Conservation (phyloP, 2,329 filamentous ascomycete species). For the Penicillium sumatraense region DNA sequence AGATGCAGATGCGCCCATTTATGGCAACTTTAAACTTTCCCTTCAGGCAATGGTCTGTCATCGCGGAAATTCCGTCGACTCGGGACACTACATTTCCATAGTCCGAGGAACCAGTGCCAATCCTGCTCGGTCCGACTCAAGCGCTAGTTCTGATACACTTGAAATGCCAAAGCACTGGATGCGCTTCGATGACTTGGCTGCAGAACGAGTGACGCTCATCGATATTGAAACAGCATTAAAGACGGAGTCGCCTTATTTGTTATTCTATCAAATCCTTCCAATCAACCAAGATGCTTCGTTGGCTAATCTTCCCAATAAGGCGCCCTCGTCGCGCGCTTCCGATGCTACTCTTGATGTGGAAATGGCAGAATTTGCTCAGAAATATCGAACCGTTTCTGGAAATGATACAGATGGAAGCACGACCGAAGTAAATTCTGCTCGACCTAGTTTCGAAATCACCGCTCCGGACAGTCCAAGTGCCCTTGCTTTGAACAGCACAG, state of each 20-base stretch:
- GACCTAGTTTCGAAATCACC: slow-evolving; percentile 46
- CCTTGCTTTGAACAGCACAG: slow-evolving; percentile 4
- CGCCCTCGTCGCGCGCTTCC: slow-evolving; percentile 33
- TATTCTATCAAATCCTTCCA: slow-evolving; percentile 94
- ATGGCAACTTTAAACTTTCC: slow-evolving; percentile 90
- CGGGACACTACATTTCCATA: slow-evolving; percentile 89
- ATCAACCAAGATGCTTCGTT: slow-evolving; percentile 68
- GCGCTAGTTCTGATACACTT: slow-evolving; percentile 28
- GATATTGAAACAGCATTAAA: slow-evolving; percentile 78
- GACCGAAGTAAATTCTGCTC: slow-evolving; percentile 29
- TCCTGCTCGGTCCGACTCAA: slow-evolving; percentile 30
- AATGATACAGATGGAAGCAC: slow-evolving; percentile 24
- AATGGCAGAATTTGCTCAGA: slow-evolving; percentile 21
- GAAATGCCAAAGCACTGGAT: slow-evolving; percentile 82
- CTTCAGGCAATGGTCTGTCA: slow-evolving; percentile 93
- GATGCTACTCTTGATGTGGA: slow-evolving; percentile 30
- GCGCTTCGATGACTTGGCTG: slow-evolving; percentile 85
- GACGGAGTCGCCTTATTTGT: slow-evolving; percentile 88
- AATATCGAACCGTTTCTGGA: slow-evolving; percentile 19
- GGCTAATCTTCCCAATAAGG: slow-evolving; percentile 40
- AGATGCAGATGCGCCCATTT: slow-evolving; percentile 68
- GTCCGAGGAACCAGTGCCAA: slow-evolving; percentile 69
- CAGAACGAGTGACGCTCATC: slow-evolving; percentile 73
- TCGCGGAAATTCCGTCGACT: slow-evolving; percentile 80
- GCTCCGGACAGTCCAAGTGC: slow-evolving; percentile 27